Base-by-base conservation (phyloP, 1,139 yeast species). In the Taphrina flavorubra region DNA sequence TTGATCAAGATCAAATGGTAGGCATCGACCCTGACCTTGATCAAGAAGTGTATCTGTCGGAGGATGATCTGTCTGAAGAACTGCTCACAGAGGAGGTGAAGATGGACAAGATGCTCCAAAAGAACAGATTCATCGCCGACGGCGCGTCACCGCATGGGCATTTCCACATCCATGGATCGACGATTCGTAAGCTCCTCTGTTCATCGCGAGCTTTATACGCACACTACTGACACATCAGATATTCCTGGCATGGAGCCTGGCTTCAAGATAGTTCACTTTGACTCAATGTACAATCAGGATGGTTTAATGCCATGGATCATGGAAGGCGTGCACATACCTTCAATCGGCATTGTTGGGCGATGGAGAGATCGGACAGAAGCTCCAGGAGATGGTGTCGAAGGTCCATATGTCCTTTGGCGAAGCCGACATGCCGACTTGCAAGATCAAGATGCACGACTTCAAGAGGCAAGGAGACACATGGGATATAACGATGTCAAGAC, bases 261-360 rank as follows among this genome's bases (percentile, higher is more conserved):
- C 11, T 63, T 63, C 61, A 63, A 63, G 46, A 47, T 63, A 14
- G 61, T 55, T 6, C 56, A 40, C 2, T 63, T 63, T 46, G 67
- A 53, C 37, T 37, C 44, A 1, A 63, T 63, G 67, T 63, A 53
- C 51, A 57, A 55, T 37, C 51, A 25, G 11, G 61, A 63, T 10
- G 67, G 67, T 16, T 16, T 63, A 47, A 40, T 63, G 61, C 67
- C 67, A 5, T 63, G 67, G 67, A 34, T 63, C 44, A 57, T 63
- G 55, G 67, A 63, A 44, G 67, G 61, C 39, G 46, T 63, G 34
- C 16, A 42, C 25, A 25, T 63, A 7, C 67, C 67, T 6, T 55
- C 61, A 3, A 46, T 63, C 14, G 67, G 67, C 55, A 63, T 63
- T 14, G 46, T 63, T 18, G 67, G 67, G 1, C 44, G 67, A 11